Conservation (phyloP, 1,139 yeast genomes). For the Taphrina deformans region DNA sequence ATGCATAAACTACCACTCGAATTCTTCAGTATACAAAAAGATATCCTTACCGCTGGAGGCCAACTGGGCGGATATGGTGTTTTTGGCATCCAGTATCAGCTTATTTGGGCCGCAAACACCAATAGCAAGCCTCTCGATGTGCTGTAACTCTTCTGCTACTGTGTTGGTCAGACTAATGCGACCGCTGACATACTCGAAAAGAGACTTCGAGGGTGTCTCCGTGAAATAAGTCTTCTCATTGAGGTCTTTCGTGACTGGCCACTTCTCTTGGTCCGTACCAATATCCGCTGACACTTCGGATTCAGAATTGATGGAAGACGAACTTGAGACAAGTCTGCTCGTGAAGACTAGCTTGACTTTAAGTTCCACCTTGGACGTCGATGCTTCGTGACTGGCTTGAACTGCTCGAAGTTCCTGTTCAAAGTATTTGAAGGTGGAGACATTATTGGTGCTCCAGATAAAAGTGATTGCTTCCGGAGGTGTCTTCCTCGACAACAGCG, state of each 20-base stretch:
- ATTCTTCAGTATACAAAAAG: slow-evolving; percentile 10
- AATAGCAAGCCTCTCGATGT: not conserved
- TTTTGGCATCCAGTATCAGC: not conserved
- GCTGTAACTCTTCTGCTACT: not conserved
- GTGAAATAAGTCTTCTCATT: not conserved
- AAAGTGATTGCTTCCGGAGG: not conserved
- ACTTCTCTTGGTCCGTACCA: not conserved
- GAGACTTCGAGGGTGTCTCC: not conserved
- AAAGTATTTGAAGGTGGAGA: slow-evolving; percentile 1
- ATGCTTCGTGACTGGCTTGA: not conserved
- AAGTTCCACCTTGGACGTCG: not conserved
- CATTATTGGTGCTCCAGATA: not conserved
- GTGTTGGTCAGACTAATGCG: not conserved
- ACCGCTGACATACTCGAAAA: not conserved
- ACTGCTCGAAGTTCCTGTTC: not conserved
- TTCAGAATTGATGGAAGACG: not conserved
- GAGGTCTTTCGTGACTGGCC: not conserved
- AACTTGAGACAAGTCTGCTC: not conserved
- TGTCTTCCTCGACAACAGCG: not conserved
- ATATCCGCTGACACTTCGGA: not conserved
- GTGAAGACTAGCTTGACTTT: slow-evolving; percentile 4
- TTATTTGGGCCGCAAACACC: slow-evolving; percentile 11
- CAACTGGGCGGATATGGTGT: not conserved
- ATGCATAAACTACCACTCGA: slow-evolving; percentile 1
- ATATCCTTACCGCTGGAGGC: not conserved